phyloP scores from a whole-genome alignment of 2,329 filamentous ascomycete genomes.

The Cercospora canescens region DNA sequence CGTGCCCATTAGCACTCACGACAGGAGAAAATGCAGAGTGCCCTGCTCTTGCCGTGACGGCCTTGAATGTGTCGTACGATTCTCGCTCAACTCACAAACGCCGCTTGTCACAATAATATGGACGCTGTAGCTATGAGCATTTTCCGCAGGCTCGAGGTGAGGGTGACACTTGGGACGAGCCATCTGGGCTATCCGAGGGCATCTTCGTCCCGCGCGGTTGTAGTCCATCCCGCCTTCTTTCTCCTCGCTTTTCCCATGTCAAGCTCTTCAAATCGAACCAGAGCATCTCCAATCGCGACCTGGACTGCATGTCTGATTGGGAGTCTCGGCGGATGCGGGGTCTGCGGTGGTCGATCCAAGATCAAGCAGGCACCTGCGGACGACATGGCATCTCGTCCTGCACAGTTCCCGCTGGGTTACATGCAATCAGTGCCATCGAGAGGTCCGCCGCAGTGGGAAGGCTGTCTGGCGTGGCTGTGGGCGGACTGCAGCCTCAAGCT shows the following conservation, averaged over 20 bases:
- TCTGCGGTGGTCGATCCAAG: constrained; percentile 35
- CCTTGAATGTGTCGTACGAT: constrained; percentile 29
- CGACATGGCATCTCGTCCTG: neutral
- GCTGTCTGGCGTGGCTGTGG: too few relatives aligned
- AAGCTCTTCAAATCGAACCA: constrained; percentile 43
- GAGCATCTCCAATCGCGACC: constrained; percentile 43
- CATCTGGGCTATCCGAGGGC: constrained; percentile 43
- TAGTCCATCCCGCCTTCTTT: constrained; percentile 40
- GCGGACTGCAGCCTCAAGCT: too few relatives aligned
- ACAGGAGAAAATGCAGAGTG: constrained; percentile 30
- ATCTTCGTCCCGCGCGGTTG: constrained; percentile 37
- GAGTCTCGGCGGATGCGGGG: constrained; percentile 44
- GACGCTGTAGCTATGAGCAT: constrained; percentile 42
- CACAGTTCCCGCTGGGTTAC: neutral
- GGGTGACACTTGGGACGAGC: constrained; percentile 50
- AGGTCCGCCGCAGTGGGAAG: neutral
- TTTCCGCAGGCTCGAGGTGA: constrained; percentile 45
- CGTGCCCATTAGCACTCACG: constrained; percentile 35
- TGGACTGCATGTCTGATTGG: constrained; percentile 43
- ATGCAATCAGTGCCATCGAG: neutral
- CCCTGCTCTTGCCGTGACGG: constrained; percentile 33
- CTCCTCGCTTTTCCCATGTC: constrained; percentile 44
- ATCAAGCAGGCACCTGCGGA: constrained; percentile 20
- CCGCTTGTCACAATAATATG: constrained; percentile 40
- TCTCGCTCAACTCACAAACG: constrained; percentile 38